Evolutionary conservation across 108 stramenopile species (phyloP), one percentile per base, ranked within the genome.

Genomic region (Phaeodactylum tricornutum): DNA sequence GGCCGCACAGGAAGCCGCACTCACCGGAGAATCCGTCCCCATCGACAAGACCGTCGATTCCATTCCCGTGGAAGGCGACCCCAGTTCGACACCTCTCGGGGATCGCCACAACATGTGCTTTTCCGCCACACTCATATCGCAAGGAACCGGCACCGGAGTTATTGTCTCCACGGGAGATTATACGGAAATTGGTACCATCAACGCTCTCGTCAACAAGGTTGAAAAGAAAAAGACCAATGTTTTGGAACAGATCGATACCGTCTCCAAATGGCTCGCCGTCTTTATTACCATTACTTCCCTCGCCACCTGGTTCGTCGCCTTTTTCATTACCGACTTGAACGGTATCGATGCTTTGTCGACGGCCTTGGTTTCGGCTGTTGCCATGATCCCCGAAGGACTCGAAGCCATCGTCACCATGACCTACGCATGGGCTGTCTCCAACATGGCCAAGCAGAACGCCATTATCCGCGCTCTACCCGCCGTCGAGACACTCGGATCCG

Each of bases 381-480:
- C 93, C 47, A 95, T 94, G 70, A 85, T 98, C 23, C 97, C 97
- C 19, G 97, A 98, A 68, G 97, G 97, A 46, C 75, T 98, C 8
- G 93, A 93, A 45, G 84, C 94, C 17, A 93, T 91, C 41, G 94
- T 96, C 19, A 96, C 95, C 43, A 69, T 98, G 29, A 78, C 79
- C 25, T 87, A 95, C 44, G 88, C 97, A 4, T 87, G 82, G 72
- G 84, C 87, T 48, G 90, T 91, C 28, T 70, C 62, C 43, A 84
- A 78, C 38, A 92, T 91, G 88, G 81, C 86, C 44, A 68, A 59
- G 26, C 60, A 72, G 21, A 94, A 96, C 55, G 92, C 94, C 50
- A 81, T 94, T 44, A 74, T 89, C 31, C 89, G 93, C 58, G 72
- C 81, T 35, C 85, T 93, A 39, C 88, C 95, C 17, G 84, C 97